Evolutionary conservation across 1,284 basidiomycete species (phyloP).

Genomic region (Laetiporus sulphureus): DNA sequence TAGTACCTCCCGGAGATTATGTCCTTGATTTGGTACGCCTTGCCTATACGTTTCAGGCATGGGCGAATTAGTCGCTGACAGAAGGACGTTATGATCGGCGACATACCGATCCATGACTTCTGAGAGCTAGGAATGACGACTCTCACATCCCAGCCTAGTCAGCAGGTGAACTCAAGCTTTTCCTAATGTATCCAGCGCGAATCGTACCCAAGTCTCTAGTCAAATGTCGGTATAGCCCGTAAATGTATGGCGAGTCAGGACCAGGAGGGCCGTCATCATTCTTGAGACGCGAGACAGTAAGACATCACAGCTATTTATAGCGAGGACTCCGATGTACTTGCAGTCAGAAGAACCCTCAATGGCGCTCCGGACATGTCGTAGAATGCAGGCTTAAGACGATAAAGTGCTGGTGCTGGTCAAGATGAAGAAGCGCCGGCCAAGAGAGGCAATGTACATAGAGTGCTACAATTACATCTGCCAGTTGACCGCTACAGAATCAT

Average conservation of each 20-base stretch:
- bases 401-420: too few species aligned
- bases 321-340: slow-evolving; percentile 31
- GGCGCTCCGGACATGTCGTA: too few species aligned
- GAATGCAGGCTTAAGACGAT: too few species aligned
- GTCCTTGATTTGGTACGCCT: slow-evolving; percentile 81
- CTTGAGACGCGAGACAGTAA: slow-evolving; percentile 25
- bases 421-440: too few species aligned
- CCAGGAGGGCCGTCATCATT: slow-evolving; percentile 89
- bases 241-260: slow-evolving; percentile 78
- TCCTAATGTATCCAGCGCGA: background rate
- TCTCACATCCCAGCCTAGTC: slow-evolving; percentile 75
- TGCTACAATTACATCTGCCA: too few species aligned
- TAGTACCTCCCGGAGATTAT: slow-evolving; percentile 72
- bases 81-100: background rate
- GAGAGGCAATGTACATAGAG: too few species aligned
- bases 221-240: slow-evolving; percentile 69
- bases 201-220: slow-evolving; percentile 53
- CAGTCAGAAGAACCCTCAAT: slow-evolving; percentile 55
- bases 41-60: slow-evolving; percentile 40
- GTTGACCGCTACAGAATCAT: too few species aligned
- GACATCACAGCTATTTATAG: background rate
- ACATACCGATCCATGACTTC: slow-evolving; percentile 83
- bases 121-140: slow-evolving; percentile 87
- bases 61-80: background rate
- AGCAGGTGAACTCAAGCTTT: slow-evolving; percentile 3